phyloP scores from a whole-genome alignment of 2,329 filamentous ascomycete genomes.

The Microdochium bolleyi region DNA sequence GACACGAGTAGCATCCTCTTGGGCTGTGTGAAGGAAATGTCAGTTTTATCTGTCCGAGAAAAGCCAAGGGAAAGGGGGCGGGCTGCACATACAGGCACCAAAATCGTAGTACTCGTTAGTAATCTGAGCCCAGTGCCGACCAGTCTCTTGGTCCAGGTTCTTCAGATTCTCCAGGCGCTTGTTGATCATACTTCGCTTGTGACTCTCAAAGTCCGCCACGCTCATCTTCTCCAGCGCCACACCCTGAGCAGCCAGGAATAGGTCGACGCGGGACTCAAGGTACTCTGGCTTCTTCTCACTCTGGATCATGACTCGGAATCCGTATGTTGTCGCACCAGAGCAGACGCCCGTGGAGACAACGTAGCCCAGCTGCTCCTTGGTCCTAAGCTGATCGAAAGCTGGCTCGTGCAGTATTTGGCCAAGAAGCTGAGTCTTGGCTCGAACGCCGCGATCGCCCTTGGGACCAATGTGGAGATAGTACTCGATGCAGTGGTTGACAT shows the following conservation, averaged over 20 bases:
- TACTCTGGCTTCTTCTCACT: constrained; percentile 81
- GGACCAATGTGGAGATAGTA: constrained; percentile 67
- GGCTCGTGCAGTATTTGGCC: constrained; percentile 91
- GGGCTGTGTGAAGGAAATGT: constrained; percentile 41
- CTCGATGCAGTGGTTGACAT: constrained; percentile 82
- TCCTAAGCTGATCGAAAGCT: constrained; percentile 87
- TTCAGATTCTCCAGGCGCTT: constrained; percentile 86
- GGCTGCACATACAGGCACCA: constrained; percentile 56
- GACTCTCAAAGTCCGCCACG: constrained; percentile 76
- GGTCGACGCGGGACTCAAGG: constrained; percentile 79
- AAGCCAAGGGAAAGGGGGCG: not conserved
- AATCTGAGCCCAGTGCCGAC: constrained; percentile 79
- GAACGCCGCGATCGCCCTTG: constrained; percentile 57
- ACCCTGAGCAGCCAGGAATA: constrained; percentile 65
- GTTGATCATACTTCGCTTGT: constrained; percentile 83
- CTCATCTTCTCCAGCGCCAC: constrained; percentile 66
- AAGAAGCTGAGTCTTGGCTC: constrained; percentile 73
- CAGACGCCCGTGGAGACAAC: constrained; percentile 82
- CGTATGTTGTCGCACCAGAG: constrained; percentile 67
- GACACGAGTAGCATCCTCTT: constrained; percentile 69
- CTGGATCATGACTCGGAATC: constrained; percentile 86
- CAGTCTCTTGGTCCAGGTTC: constrained; percentile 80
- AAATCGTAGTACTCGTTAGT: constrained; percentile 85
- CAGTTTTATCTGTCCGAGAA: constrained; percentile 8
- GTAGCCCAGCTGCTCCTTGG: constrained; percentile 95